These are phyloP conservation scores for Aspergillus terreus DNA, from an alignment of 2,329 filamentous ascomycete genomes.

Conservation along the genomic window DNA sequence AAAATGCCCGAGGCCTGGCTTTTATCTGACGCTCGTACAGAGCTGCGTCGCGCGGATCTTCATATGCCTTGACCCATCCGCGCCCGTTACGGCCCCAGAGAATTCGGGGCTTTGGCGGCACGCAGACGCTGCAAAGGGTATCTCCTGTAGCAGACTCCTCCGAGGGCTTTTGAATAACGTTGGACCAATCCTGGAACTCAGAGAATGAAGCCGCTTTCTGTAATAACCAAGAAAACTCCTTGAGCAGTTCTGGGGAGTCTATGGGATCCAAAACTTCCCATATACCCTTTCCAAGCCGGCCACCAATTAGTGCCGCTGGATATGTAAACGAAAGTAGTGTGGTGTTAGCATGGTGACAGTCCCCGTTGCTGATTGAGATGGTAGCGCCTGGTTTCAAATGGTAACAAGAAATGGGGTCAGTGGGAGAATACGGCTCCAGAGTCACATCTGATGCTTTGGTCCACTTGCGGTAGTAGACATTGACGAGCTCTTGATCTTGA, in stretches of 20 bases:
- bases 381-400: constrained; percentile 14
- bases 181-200: constrained; percentile 28
- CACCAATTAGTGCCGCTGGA: constrained; percentile 15
- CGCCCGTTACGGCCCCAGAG: constrained; percentile 30
- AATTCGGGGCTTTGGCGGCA: constrained; percentile 29
- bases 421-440: constrained; percentile 17
- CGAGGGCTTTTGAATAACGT: constrained; percentile 6
- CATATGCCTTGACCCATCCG: constrained; percentile 41
- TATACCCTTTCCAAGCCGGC: constrained; percentile 9
- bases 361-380: constrained; percentile 12
- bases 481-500: constrained; percentile 15
- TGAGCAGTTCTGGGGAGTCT: constrained; percentile 22
- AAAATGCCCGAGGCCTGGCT: constrained; percentile 41
- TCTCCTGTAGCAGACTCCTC: neutral
- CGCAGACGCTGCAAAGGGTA: constrained; percentile 25
- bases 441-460: constrained; percentile 15
- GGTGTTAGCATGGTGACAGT: constrained; percentile 30
- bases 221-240: constrained; percentile 30
- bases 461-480: constrained; percentile 31
- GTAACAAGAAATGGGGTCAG: constrained; percentile 16
- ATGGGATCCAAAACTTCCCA: constrained; percentile 28
- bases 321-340: constrained; percentile 27
- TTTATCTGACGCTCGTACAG: constrained; percentile 52
- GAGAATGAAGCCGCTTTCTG: constrained; percentile 23
- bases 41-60: constrained; percentile 50